Conservation (phyloP, 345 rosid species). For the Isatis tinctoria region DNA sequence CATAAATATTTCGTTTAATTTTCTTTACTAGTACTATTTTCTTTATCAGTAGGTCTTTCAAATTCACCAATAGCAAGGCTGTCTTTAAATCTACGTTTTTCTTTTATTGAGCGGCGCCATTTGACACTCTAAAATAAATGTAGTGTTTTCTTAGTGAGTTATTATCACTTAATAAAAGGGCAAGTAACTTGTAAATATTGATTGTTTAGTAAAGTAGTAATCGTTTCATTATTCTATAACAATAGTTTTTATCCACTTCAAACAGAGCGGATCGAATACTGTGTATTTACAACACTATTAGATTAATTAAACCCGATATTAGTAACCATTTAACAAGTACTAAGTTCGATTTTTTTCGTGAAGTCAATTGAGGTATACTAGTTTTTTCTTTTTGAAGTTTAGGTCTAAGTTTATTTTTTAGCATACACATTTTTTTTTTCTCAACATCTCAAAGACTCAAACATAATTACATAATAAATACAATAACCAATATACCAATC, state of each 20-base stretch:
- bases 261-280: neutral
- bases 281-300: neutral
- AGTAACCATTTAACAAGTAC: neutral
- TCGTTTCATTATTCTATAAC: neutral
- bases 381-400: neutral
- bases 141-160: neutral
- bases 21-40: conserved; percentile 2
- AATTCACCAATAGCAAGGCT: conserved; percentile 14
- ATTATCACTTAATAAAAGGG: neutral
- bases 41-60: conserved; percentile 22
- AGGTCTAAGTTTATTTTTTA: neutral
- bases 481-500: neutral
- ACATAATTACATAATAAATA: neutral
- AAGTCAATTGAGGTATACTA: neutral
- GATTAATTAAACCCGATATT: neutral
- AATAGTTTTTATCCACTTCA: neutral
- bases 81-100: conserved; percentile 13
- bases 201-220: neutral
- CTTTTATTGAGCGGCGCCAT: conserved; percentile 26
- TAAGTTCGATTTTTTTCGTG: neutral
- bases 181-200: neutral
- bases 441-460: neutral
- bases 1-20: conserved; percentile 13
- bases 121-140: conserved; percentile 15
- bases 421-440: neutral